phyloP scores from a whole-genome alignment of 2,329 filamentous ascomycete genomes.

The Pseudonectria buxi region DNA sequence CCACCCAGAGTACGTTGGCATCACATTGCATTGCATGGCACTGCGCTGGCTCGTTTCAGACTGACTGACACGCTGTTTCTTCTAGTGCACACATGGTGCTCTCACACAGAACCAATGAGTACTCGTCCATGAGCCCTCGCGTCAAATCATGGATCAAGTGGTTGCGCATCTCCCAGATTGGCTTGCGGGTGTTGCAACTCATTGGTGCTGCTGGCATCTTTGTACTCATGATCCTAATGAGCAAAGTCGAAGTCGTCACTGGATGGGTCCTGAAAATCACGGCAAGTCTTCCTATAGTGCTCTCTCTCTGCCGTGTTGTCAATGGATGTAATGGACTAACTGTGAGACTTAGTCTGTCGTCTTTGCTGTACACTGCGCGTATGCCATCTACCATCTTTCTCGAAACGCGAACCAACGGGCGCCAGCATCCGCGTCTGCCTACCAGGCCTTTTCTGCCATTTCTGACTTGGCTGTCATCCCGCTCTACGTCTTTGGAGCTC shows the following conservation, averaged over 20 bases:
- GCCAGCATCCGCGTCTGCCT: slow-evolving; percentile 75
- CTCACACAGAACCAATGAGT: slow-evolving; percentile 53
- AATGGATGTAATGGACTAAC: slow-evolving; percentile 4
- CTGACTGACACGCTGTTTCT: slow-evolving; percentile 6
- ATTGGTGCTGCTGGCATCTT: slow-evolving; percentile 65
- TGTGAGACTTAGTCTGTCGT: slow-evolving; percentile 60
- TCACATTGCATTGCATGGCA: neutral
- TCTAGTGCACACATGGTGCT: slow-evolving; percentile 55
- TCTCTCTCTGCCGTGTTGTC: neutral
- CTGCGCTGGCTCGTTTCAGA: too few relatives aligned
- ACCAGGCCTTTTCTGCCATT: slow-evolving; percentile 75
- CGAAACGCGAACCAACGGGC: slow-evolving; percentile 64
- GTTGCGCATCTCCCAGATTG: slow-evolving; percentile 62
- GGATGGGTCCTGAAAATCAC: slow-evolving; percentile 72
- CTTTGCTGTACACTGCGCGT: slow-evolving; percentile 63
- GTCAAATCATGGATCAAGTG: slow-evolving; percentile 67
- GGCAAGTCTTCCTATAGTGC: slow-evolving; percentile 43
- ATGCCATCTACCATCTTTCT: slow-evolving; percentile 74
- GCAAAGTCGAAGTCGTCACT: slow-evolving; percentile 54
- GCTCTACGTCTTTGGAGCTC: slow-evolving; percentile 50
- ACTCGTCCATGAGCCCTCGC: slow-evolving; percentile 59
- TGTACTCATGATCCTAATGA: slow-evolving; percentile 70
- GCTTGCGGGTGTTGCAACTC: slow-evolving; percentile 59
- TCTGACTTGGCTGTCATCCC: slow-evolving; percentile 56
- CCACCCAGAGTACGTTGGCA: slow-evolving; percentile 69